phyloP scores from a whole-genome alignment of 257 asterid genomes.

The Fraxinus americana region DNA sequence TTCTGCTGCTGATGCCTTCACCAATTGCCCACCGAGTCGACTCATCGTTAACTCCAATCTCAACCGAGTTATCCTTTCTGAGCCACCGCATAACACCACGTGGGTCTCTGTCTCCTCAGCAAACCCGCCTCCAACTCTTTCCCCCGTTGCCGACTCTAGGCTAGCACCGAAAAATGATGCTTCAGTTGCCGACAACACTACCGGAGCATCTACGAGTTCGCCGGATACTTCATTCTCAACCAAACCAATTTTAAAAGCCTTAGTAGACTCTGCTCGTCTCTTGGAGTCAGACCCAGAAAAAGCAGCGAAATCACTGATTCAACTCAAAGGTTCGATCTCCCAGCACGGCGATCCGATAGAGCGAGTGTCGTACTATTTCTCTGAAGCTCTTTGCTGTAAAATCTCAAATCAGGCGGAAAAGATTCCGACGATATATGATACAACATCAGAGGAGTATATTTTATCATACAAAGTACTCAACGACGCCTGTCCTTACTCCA shows the following conservation, averaged over 20 bases:
- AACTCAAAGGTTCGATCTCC: conserved; percentile 59
- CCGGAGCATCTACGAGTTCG: conserved; percentile 39
- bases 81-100: conserved; percentile 40
- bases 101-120: conserved; percentile 41
- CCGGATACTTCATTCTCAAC: conserved; percentile 44
- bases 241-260: conserved; percentile 56
- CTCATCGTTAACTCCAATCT: conserved; percentile 58
- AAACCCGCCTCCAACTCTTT: conserved; percentile 12
- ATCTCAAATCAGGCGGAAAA: conserved; percentile 24
- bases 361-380: conserved; percentile 76
- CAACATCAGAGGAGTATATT: conserved; percentile 72
- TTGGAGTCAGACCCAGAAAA: conserved; percentile 66
- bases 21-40: conserved; percentile 37
- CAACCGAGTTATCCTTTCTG: conserved; percentile 58
- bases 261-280: conserved; percentile 67
- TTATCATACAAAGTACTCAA: conserved; percentile 70
- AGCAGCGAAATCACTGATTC: conserved; percentile 60
- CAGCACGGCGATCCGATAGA: conserved; percentile 70
- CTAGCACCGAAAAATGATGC: conserved; percentile 33
- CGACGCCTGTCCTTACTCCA: conserved; percentile 94
- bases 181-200: conserved; percentile 10
- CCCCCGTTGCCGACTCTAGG: conserved; percentile 23
- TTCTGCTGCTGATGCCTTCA: conserved; percentile 54
- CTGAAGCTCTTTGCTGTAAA: conserved; percentile 40
- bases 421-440: conserved; percentile 29